Base-by-base conservation (phyloP, 495 filamentous ascomycete species). In the Hypomontagnella monticulosa region DNA sequence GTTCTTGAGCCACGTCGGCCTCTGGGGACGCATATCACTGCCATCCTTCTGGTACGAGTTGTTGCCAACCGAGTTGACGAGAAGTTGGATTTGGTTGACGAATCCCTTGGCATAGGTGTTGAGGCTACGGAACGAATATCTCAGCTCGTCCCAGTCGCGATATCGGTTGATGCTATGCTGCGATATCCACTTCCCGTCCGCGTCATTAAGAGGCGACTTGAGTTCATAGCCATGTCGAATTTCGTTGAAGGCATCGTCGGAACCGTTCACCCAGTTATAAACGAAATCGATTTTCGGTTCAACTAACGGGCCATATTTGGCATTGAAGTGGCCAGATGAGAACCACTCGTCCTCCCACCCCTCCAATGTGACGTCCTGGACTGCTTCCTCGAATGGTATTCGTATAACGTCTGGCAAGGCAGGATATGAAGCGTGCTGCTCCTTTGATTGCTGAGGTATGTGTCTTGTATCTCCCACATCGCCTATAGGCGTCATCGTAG, bases 271-370 rank as follows among this genome's bases (percentile, higher is more conserved):
- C 78, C 78, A 80, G 23, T 75, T 77, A 49, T 80, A 80, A 14
- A 80, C 73, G 46, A 80, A 80, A 49, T 80, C 78, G 42, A 80
- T 77, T 50, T 76, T 79, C 8, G 78, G 76, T 60, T 80, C 78
- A n/a, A 53, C 51, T 12, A 76, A 36, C 34, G 55, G 57, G 12
- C 71, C 71, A 36, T 62, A 40, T 36, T 71, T 66, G 16, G 43
- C 66, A 23, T 68, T 55, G 54, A 71, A 80, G 7, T 65, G 48
- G 0, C 70, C 74, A 3, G 70, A 69, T 15, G 76, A 69, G 41
- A 77, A 73, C 77, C 77, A 79, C 36, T 76, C 68, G 44, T 78
- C 77, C 59, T 79, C 77, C 77, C 77, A 79, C 8, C 77, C 77
- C 12, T 73, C 63, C 12, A 78, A 48, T 27, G 62, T 55, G 8